phyloP scores from a whole-genome alignment of 2,329 filamentous ascomycete genomes.

The Fusarium proliferatum region DNA sequence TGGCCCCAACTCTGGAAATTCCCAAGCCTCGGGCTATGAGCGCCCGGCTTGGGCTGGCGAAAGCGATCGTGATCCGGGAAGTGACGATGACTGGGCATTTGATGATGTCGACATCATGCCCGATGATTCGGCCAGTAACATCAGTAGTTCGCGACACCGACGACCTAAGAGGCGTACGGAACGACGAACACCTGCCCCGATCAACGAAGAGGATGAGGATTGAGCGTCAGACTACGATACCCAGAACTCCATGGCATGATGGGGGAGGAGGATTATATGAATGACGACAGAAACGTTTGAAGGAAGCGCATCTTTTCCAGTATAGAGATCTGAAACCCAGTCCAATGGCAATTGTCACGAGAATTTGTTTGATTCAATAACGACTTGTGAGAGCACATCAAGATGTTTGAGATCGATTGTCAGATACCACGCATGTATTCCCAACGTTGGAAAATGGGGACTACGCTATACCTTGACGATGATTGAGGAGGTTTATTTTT shows the following conservation, averaged over 20 bases:
- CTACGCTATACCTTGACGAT: neutral
- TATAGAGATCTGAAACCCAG: constrained; percentile 37
- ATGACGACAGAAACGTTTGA: constrained; percentile 34
- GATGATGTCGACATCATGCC: constrained; percentile 74
- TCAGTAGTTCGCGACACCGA: constrained; percentile 75
- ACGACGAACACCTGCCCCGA: constrained; percentile 76
- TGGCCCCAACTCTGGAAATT: constrained; percentile 59
- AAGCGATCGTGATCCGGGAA: constrained; percentile 60
- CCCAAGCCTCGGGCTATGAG: constrained; percentile 58
- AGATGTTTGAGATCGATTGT: constrained; percentile 36
- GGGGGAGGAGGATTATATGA: constrained; percentile 16
- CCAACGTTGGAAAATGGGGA: constrained; percentile 4
- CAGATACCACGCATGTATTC: constrained; percentile 45
- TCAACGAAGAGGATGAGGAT: constrained; percentile 80
- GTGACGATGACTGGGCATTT: constrained; percentile 68
- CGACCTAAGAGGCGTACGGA: constrained; percentile 75
- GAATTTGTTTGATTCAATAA: constrained; percentile 36
- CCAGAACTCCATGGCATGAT: neutral
- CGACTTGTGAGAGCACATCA: constrained; percentile 18
- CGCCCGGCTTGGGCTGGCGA: constrained; percentile 52
- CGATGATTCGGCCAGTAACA: constrained; percentile 84
- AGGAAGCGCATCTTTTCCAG: constrained; percentile 33
- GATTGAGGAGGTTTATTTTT: constrained; percentile 10
- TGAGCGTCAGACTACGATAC: constrained; percentile 20
- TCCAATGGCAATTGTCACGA: constrained; percentile 31